phyloP scores from a whole-genome alignment of 2,329 filamentous ascomycete species.

The Trichoderma polysporum region DNA sequence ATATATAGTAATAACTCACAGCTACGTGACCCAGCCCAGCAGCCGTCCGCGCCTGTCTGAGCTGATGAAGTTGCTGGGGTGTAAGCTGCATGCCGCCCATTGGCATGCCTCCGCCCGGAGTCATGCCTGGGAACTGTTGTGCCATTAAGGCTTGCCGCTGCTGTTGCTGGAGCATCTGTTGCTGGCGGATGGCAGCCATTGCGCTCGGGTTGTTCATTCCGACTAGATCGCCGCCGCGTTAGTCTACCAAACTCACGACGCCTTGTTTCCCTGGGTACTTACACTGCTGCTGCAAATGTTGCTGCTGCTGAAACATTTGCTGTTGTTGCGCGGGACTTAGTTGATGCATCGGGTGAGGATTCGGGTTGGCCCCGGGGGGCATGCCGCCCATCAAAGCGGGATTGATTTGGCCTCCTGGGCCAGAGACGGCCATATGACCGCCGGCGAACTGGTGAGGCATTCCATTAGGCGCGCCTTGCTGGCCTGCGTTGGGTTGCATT shows the following conservation, averaged over 20 bases:
- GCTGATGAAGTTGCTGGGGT: conserved; percentile 51
- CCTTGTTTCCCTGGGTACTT: conserved; percentile 18
- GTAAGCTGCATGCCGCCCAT: conserved; percentile 54
- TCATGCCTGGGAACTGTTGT: conserved; percentile 57
- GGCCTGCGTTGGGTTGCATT: conserved; percentile 67
- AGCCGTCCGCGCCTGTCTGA: conserved; percentile 41
- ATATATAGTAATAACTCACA: neutral
- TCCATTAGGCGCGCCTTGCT: conserved; percentile 65
- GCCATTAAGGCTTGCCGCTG: conserved; percentile 54
- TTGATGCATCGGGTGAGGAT: conserved; percentile 70
- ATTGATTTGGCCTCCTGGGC: conserved; percentile 69
- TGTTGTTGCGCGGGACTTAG: conserved; percentile 62
- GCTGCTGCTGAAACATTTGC: conserved; percentile 54
- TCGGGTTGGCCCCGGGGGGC: conserved; percentile 66
- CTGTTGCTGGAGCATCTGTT: conserved; percentile 56
- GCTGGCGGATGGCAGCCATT: conserved; percentile 50
- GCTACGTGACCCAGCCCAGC: conserved; percentile 45
- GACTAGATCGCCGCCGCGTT: conserved; percentile 30
- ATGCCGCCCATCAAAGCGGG: conserved; percentile 76
- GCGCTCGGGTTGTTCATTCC: conserved; percentile 36
- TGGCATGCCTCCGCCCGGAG: conserved; percentile 44
- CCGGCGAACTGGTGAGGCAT: conserved; percentile 66
- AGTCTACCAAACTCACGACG: neutral
- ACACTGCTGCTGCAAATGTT: conserved; percentile 40
- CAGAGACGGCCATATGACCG: conserved; percentile 68